Base-by-base conservation (phyloP, 352 stramenopile genomes). In the Phytophthora meadii region DNA sequence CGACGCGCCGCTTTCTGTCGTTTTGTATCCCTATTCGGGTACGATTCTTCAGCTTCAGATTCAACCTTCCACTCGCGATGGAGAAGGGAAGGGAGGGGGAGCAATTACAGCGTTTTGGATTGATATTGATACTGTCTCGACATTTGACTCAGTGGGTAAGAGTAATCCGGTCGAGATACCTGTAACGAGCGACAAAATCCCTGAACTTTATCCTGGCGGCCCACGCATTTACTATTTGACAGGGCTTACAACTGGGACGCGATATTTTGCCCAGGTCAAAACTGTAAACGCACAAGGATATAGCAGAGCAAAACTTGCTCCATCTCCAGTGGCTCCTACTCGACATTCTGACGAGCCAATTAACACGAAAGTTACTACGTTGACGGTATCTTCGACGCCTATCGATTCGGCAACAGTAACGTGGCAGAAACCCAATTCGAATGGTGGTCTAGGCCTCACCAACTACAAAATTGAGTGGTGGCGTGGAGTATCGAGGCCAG, bases 211-310 rank as follows among this genome's bases (percentile, higher is more conserved):
- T 55, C 3, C 55, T 14, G 69, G 56, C 14, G 89, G 89, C 0
- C 79, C 82, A 12, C 72, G 78, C 0, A 66, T 92, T 25, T 94
- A 94, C 70, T 88, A 91, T 54, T 53, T 95, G 30, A 80, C 74
- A n/a, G 74, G 74, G 10, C 82, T 98, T 6, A 76, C 79, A 4
- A 92, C 79, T 3, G 90, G 90, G 15, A 81, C 81, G 14, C 75
- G 80, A 8, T 97, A 97, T 64, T 97, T 95, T 64, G 83, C 94
- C 5, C 89, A 95, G 42, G 88, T 97, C 6, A 93, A 89, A 45
- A 65, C 84, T 8, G 84, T 78, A 30, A 95, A 90, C 61, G 65
- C 67, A 25, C 83, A 94, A 27, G 82, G 82, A 0, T 88, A 84
- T 61, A 91, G 81, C 47, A 81, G 78, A 10, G 79, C 84, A 17